Evolutionary conservation across 2,329 filamentous ascomycete genomes (phyloP), one percentile per base, ranked within the genome.

Genomic region (Epichloe amarillans): DNA sequence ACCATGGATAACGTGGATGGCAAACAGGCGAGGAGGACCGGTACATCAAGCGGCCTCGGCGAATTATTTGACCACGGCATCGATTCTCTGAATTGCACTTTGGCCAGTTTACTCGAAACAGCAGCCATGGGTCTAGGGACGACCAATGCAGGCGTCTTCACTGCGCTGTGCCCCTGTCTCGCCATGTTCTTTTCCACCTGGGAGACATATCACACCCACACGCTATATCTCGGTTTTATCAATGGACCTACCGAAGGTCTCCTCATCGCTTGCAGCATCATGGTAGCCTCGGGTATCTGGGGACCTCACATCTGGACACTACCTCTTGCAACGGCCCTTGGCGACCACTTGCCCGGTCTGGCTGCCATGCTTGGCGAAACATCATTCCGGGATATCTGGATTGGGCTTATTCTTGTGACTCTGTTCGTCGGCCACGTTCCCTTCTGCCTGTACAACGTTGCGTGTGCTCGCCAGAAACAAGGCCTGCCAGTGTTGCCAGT

Each of bases 141-240:
- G 4, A 88, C 86, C 17, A 83, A 82, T 56, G 81, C 88, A 19
- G 93, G 93, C 57, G 84, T 93, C 52, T 94, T 95, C 65, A 97
- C 93, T 1, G 89, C 90, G 2, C 73, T 98, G 42, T 82, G 91
- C 54, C 93, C 93, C 1, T 94, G 89, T 60, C 72, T 98, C 43
- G 88, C 93, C 53, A 98, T 98, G 93, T 98, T 95, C 75, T 96
- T 98, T 71, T 96, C 91, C 3, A 98, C 93, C 2, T 98, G 93
- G 93, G 93, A 98, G 71, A 98, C 93, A 1, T 98, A 96, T 67
- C 93, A 98, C 69, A 96, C 93, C 5, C 93, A 98, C 67, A 97
- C 93, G 0, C 74, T 98, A 5, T 98, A 95, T 67, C 81, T 98
- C 12, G 93, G 93, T 50, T 88, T 91, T 65, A 86, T 98, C 78